phyloP scores from a whole-genome alignment of 2,329 filamentous ascomycete genomes.

The Exophiala bonariae region DNA sequence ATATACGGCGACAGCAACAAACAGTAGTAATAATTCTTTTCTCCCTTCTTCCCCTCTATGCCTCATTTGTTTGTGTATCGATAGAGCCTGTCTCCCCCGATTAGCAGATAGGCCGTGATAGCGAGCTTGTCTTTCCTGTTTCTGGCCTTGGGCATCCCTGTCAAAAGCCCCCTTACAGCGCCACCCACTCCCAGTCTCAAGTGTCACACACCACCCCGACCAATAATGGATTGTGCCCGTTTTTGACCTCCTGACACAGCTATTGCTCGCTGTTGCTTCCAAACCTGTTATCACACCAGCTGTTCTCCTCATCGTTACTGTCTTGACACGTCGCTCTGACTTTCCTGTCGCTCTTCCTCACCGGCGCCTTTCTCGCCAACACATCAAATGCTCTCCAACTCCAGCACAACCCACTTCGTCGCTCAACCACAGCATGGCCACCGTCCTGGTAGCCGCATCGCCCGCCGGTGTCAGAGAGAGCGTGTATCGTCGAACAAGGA shows the following conservation, averaged over 20 bases:
- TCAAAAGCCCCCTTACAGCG: neutral
- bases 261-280: slow-evolving; percentile 8
- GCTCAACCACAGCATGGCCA: slow-evolving; percentile 43
- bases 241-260: slow-evolving; percentile 25
- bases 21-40: slow-evolving; percentile 3
- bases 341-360: neutral
- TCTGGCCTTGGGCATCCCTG: slow-evolving; percentile 9
- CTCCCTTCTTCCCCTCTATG: slow-evolving; percentile 6
- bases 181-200: slow-evolving; percentile 3
- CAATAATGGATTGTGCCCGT: slow-evolving; percentile 5
- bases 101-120: slow-evolving; percentile 12
- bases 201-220: slow-evolving; percentile 3
- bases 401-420: slow-evolving; percentile 4
- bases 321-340: slow-evolving; percentile 5
- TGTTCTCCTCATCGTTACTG: neutral
- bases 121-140: neutral
- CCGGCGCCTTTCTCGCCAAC: slow-evolving; percentile 9
- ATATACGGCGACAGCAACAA: neutral
- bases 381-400: slow-evolving; percentile 23
- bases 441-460: slow-evolving; percentile 40
- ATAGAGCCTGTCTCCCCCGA: slow-evolving; percentile 11
- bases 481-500: slow-evolving; percentile 43
- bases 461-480: slow-evolving; percentile 40
- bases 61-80: slow-evolving; percentile 20
- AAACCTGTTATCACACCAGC: slow-evolving; percentile 1